Percentiles rank a stretch among this genome's conserved stretches.
These are phyloP conservation scores for Podaxis sp. DNA, from an alignment of 768 basidiomycete genomes.

Conservation along the genomic window DNA sequence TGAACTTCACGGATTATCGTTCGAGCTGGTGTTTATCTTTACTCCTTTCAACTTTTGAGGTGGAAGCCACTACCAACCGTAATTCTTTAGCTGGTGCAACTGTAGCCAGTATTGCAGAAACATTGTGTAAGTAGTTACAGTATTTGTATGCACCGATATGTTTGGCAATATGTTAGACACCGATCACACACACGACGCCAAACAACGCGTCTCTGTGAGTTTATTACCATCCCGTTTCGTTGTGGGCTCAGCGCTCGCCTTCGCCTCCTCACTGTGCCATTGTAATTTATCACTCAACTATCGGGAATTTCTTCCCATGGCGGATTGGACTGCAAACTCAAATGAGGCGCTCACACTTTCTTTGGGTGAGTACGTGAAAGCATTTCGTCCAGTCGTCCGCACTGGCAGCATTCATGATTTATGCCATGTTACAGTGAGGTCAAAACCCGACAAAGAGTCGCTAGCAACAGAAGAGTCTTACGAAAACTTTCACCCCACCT, in stretches of 20 bases:
- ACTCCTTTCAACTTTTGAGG: no score
- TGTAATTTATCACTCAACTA: neutral
- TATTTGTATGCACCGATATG: neutral
- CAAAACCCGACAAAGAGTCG: slow-evolving; percentile 57
- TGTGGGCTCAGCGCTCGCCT: neutral
- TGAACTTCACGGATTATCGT: no score
- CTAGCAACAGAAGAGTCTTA: slow-evolving; percentile 55
- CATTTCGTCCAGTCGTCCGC: neutral
- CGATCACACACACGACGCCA: slow-evolving; percentile 14
- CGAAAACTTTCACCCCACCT: slow-evolving; percentile 74
- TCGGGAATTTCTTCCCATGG: slow-evolving; percentile 23
- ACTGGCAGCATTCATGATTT: neutral
- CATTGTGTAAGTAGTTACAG: neutral
- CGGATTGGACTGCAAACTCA: slow-evolving; percentile 77
- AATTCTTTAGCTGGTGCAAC: no score
- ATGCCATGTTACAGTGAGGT: slow-evolving; percentile 49
- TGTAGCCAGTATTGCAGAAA: no score
- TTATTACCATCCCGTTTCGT: neutral
- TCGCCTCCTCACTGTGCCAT: neutral
- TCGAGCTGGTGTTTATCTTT: no score
- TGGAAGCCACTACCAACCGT: no score
- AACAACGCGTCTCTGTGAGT: slow-evolving; percentile 27
- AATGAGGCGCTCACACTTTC: slow-evolving; percentile 74
- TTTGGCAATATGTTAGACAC: neutral
- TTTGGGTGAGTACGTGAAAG: slow-evolving; percentile 50